Evolutionary conservation across 2,329 filamentous ascomycete species (phyloP).

Genomic region (Sporothrix variecibatus): DNA sequence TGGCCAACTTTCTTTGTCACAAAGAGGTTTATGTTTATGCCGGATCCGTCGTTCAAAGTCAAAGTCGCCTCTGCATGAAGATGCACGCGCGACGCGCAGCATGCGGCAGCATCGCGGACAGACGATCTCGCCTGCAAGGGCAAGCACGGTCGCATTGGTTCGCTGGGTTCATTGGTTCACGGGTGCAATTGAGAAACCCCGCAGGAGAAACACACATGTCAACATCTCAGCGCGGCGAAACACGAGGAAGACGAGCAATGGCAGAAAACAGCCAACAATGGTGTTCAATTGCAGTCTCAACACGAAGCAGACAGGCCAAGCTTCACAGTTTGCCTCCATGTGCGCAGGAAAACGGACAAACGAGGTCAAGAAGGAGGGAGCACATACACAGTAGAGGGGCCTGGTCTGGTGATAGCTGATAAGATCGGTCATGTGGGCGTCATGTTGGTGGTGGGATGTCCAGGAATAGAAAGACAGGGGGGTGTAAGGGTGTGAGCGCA

Average conservation of each 20-base stretch:
- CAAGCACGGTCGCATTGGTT: background rate
- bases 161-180: background rate
- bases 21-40: background rate
- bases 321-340: too few relatives aligned
- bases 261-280: background rate
- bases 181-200: background rate
- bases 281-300: background rate
- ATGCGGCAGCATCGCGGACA: slow-evolving; percentile 6
- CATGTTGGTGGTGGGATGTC: background rate
- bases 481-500: slow-evolving; percentile 20
- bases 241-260: background rate
- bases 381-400: background rate
- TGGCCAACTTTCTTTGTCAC: background rate
- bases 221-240: background rate
- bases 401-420: slow-evolving; percentile 23
- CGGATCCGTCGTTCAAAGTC: background rate
- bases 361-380: background rate
- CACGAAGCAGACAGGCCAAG: too few relatives aligned
- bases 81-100: background rate
- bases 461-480: slow-evolving; percentile 17
- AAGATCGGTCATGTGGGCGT: slow-evolving; percentile 25
- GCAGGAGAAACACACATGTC: background rate
- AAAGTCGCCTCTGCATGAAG: background rate
- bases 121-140: slow-evolving; percentile 3
- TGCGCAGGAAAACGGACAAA: background rate